Base-by-base conservation (phyloP, 202 grass and related monocot species). In the Alloteropsis angusta region DNA sequence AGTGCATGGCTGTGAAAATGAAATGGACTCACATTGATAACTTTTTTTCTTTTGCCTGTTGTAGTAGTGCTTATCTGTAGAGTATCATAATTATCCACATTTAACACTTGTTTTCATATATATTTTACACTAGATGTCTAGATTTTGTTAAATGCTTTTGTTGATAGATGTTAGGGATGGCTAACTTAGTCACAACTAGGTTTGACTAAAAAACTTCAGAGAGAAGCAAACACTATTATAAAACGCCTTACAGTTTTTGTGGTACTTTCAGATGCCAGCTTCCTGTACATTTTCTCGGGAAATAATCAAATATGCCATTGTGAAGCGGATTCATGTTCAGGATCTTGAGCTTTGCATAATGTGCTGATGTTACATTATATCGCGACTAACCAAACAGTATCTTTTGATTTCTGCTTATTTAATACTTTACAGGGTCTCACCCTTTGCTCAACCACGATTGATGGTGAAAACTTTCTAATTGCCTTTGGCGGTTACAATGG, bases 401-500 rank as follows among this genome's bases (percentile, higher is more conserved):
- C 34, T 44, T 80, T 75, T 59, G 21, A 55, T 57, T 82, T 84
- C 21, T 46, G 9, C 2, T 69, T 82, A 68, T 54, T 36, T 17
- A 74, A 70, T 45, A 53, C 21, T 71, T 85, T 83, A 18, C 90
- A 98, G 96, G 96, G 96, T 65, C 87, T 93, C 70, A 93, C 83
- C 62, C 80, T 98, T 86, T 95, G 87, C 72, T 93, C 92, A 49
- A 80, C 60, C 63, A 83, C 76, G 77, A 19, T 92, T 68, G 86
- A 86, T 82, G 89, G 84, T 1, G 86, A 89, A 84, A 98, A 91
- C 9, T 61, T 89, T 72, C 56, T 98, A 55, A 50, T 98, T 74
- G 78, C 92, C 6, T 93, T 98, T 87, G 96, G 96, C 15, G 96
- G 96, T 88, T 98, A 98, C 84, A 98, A 98, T 75, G 92, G 96